Conservation (phyloP, 2,329 filamentous ascomycete species). For the Arthrinium puccinioides region DNA sequence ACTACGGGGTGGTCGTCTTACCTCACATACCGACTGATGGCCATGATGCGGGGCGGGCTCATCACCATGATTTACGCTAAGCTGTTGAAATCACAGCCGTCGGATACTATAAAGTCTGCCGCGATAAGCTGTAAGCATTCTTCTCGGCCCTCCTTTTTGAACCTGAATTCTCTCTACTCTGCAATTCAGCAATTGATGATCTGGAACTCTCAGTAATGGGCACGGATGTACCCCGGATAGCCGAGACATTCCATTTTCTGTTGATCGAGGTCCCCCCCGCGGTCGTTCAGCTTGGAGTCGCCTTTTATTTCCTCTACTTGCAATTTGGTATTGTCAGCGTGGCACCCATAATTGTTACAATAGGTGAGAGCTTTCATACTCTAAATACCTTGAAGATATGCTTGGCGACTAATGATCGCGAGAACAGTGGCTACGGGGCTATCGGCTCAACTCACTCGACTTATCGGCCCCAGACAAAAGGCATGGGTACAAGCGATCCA, state of each 20-base stretch:
- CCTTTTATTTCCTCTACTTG: conserved; percentile 5
- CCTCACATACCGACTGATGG: conserved; percentile 2
- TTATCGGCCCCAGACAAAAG: conserved; percentile 5
- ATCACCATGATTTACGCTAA: conserved; percentile 5
- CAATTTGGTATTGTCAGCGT: conserved; percentile 6
- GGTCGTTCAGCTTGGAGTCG: conserved; percentile 4
- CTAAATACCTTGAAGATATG: conserved; percentile 1
- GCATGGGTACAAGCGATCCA: conserved; percentile 7
- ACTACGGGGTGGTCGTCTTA: neutral
- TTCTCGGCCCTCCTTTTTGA: no score
- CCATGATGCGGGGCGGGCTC: conserved; percentile 5
- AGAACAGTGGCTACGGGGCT: conserved; percentile 1
- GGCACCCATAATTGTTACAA: conserved; percentile 4
- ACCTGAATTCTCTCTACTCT: no score
- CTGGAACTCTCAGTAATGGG: conserved; percentile 9
- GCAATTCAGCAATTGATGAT: neutral
- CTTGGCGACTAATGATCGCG: conserved; percentile 7
- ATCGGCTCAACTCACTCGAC: neutral
- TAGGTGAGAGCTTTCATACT: conserved; percentile 2
- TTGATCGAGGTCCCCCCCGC: conserved; percentile 1
- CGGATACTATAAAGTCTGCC: neutral
- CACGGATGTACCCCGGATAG: conserved; percentile 8
- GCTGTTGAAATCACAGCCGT: neutral
- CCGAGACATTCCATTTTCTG: conserved; percentile 3
- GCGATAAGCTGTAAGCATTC: neutral